A percentile compares a stretch with the other conserved stretches of the same genome.
phyloP scores from a whole-genome alignment of 2,329 filamentous ascomycete species.

The Diaporthe ampelina region DNA sequence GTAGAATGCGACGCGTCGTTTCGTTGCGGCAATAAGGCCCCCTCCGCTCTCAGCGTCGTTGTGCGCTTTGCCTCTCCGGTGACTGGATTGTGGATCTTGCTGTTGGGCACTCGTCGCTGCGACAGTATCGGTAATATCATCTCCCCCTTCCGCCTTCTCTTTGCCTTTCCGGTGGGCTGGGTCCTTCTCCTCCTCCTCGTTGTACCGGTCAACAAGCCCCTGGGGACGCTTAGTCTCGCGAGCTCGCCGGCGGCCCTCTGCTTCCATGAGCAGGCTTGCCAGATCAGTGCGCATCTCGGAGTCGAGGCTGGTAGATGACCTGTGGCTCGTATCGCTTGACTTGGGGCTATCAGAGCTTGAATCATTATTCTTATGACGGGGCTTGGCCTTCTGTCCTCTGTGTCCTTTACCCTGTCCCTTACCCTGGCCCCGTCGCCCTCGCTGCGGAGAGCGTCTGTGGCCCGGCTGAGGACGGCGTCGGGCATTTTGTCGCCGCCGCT shows the following conservation, averaged over 20 bases:
- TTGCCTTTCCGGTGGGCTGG: not conserved
- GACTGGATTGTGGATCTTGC: not conserved
- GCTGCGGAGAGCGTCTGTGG: constrained; percentile 5
- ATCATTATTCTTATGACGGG: not conserved
- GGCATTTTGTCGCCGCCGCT: not conserved
- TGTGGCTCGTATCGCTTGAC: constrained; percentile 26
- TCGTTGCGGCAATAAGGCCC: no score
- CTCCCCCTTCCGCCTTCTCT: not conserved
- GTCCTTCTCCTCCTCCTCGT: constrained; percentile 11
- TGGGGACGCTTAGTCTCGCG: constrained; percentile 24
- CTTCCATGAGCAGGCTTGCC: constrained; percentile 8
- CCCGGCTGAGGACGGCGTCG: not conserved
- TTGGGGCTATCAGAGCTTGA: not conserved
- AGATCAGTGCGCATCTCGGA: constrained; percentile 26
- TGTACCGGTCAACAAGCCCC: constrained; percentile 18
- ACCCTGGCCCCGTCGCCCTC: not conserved
- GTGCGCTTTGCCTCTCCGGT: not conserved
- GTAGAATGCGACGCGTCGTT: constrained; percentile 25
- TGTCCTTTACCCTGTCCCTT: not conserved
- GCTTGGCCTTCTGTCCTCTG: not conserved
- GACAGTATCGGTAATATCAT: not conserved
- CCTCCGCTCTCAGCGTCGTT: not conserved
- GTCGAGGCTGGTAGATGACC: constrained; percentile 24
- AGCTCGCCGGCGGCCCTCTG: constrained; percentile 2
- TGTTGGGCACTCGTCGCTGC: no score